These are phyloP conservation scores for Luvunga scandens DNA, from an alignment of 345 rosid species.

Conservation along the genomic window DNA sequence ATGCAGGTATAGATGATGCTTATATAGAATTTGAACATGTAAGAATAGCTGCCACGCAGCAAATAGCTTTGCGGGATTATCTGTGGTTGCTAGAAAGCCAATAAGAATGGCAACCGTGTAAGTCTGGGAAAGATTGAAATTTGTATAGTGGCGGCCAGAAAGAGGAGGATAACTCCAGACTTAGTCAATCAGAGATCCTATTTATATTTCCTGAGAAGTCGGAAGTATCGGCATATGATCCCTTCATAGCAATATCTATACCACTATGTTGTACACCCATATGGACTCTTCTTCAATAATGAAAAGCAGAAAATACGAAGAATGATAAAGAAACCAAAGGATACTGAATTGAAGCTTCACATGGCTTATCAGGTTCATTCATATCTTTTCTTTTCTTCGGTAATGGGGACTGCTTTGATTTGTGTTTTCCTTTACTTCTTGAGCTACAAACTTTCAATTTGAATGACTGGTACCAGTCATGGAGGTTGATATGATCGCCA, in stretches of 20 bases:
- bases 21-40: background rate
- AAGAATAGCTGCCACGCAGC: background rate
- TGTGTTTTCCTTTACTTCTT: constrained; percentile 44
- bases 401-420: constrained; percentile 48
- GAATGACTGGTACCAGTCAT: constrained; percentile 94
- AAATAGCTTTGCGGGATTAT: background rate
- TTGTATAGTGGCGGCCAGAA: background rate
- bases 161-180: background rate
- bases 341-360: constrained; percentile 81
- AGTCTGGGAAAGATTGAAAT: background rate
- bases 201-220: background rate
- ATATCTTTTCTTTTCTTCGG: constrained; percentile 60
- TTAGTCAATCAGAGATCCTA: background rate
- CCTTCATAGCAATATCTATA: background rate
- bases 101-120: background rate
- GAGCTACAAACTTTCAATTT: constrained; percentile 46
- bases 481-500: constrained; percentile 80
- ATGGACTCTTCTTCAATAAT: background rate
- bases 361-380: constrained; percentile 43
- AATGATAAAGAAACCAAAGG: constrained; percentile 33
- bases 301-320: constrained; percentile 1
- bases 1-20: background rate
- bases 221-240: background rate
- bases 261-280: background rate
- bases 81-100: background rate